A percentile compares a stretch with the other conserved stretches of the same genome.
Evolutionary conservation across 345 rosid genomes (phyloP).

Genomic region (Brassica juncea): DNA sequence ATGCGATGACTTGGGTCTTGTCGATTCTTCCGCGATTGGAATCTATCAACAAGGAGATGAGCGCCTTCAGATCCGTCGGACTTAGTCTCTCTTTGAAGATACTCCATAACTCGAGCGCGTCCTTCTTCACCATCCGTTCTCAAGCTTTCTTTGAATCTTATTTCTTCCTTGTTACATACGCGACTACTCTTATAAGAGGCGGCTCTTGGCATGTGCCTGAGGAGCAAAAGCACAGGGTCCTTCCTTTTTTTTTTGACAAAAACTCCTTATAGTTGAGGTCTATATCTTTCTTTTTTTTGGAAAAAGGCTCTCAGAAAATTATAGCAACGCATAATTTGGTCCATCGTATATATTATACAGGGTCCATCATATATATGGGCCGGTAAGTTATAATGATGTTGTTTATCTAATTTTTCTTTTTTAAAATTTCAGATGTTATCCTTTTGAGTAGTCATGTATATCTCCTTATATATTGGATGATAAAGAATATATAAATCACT

Average conservation of each 20-base stretch:
- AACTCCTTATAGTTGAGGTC: too few species aligned
- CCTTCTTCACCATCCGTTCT: slow-evolving; percentile 4
- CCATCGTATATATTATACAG: too few species aligned
- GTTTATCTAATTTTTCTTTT: neutral
- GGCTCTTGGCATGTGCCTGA: too few species aligned
- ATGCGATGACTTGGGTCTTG: neutral
- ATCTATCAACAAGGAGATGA: neutral
- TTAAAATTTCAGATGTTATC: neutral
- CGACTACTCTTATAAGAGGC: neutral
- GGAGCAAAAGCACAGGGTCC: too few species aligned
- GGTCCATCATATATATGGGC: too few species aligned
- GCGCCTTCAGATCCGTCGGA: neutral
- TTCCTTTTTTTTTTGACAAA: too few species aligned
- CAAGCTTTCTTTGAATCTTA: neutral
- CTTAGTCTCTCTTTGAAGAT: neutral
- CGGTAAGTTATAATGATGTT: neutral
- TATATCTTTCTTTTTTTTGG: too few species aligned
- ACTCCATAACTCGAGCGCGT: neutral
- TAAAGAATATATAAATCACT: neutral
- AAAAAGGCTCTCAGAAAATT: too few species aligned
- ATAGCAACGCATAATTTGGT: too few species aligned
- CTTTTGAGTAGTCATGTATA: neutral
- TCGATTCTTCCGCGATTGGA: neutral
- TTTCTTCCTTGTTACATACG: neutral
- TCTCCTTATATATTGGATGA: neutral